Percentiles rank a stretch among this genome's conserved stretches.
phyloP scores from a whole-genome alignment of 108 stramenopile genomes.

The Fragilaria radians region DNA sequence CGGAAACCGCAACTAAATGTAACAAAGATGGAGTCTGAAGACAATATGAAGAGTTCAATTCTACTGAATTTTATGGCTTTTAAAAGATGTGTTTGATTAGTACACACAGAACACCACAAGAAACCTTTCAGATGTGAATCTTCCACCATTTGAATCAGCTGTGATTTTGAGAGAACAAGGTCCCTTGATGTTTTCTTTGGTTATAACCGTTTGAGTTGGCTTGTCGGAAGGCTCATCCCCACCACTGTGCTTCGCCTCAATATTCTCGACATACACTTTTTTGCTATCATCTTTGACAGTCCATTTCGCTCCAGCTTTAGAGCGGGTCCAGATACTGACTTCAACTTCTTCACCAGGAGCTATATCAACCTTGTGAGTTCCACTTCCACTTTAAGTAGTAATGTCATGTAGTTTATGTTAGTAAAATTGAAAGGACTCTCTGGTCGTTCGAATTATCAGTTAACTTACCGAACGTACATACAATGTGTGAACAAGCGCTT shows the following conservation, averaged over 20 bases:
- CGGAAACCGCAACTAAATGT: too few relatives aligned
- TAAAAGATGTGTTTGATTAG: too few relatives aligned
- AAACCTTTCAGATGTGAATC: conserved; percentile 53
- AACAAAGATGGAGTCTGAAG: too few relatives aligned
- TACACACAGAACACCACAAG: conserved; percentile 25
- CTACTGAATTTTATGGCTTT: too few relatives aligned
- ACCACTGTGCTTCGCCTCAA: conserved; percentile 26
- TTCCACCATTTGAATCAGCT: conserved; percentile 52
- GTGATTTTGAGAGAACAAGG: conserved; percentile 55
- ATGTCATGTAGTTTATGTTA: background rate
- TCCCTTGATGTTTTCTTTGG: conserved; percentile 46
- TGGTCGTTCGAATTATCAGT: background rate
- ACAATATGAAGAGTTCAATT: too few relatives aligned
- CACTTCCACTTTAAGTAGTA: conserved; percentile 29
- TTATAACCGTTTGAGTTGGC: conserved; percentile 39
- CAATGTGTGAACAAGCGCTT: conserved; percentile 47
- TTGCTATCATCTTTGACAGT: conserved; percentile 41
- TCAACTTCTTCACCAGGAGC: conserved; percentile 44
- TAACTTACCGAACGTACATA: conserved; percentile 50
- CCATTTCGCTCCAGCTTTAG: conserved; percentile 57
- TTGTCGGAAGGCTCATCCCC: conserved; percentile 31
- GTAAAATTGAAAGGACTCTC: background rate
- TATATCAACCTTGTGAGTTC: conserved; percentile 37
- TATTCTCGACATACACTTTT: conserved; percentile 12
- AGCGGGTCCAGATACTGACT: conserved; percentile 55